Evolutionary conservation across 2,329 filamentous ascomycete species (phyloP).

Genomic region (Ceratocystiopsis minuta): DNA sequence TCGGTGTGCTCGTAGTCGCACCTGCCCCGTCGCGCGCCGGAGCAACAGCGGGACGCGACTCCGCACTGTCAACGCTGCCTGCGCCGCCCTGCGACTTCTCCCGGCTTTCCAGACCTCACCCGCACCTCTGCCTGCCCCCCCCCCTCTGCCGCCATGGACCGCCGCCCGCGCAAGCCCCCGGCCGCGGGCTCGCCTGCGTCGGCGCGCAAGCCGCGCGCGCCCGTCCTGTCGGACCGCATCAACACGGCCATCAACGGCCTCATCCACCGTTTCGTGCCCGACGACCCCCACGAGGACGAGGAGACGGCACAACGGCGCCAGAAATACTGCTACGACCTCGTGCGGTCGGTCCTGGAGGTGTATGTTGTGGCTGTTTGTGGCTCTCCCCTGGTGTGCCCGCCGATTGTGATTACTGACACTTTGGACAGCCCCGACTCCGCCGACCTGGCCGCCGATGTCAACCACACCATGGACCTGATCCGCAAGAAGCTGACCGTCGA

Average conservation of each 20-base stretch:
- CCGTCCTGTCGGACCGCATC: constrained; percentile 48
- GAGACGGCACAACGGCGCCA: constrained; percentile 50
- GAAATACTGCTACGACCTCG: constrained; percentile 37
- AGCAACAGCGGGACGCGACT: no score
- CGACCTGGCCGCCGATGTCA: constrained; percentile 51
- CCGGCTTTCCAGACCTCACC: neutral
- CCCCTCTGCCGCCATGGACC: constrained; percentile 2
- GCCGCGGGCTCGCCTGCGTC: neutral
- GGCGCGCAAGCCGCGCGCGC: constrained; percentile 26
- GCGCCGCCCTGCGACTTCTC: neutral
- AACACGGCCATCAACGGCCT: constrained; percentile 64
- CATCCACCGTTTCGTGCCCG: constrained; percentile 55
- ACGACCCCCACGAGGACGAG: constrained; percentile 46
- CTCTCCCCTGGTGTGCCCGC: neutral
- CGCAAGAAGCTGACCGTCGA: constrained; percentile 70
- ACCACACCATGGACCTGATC: constrained; percentile 85
- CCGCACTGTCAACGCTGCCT: neutral
- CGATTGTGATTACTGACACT: neutral
- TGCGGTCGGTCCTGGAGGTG: constrained; percentile 34
- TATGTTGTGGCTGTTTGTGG: constrained; percentile 13
- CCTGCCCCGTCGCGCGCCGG: neutral
- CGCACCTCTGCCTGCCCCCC: no score
- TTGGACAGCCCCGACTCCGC: constrained; percentile 21
- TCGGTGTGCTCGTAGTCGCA: no score
- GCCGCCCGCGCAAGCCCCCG: constrained; percentile 3